Base-by-base conservation (phyloP, 345 rosid species). In the Barbarea vulgaris region DNA sequence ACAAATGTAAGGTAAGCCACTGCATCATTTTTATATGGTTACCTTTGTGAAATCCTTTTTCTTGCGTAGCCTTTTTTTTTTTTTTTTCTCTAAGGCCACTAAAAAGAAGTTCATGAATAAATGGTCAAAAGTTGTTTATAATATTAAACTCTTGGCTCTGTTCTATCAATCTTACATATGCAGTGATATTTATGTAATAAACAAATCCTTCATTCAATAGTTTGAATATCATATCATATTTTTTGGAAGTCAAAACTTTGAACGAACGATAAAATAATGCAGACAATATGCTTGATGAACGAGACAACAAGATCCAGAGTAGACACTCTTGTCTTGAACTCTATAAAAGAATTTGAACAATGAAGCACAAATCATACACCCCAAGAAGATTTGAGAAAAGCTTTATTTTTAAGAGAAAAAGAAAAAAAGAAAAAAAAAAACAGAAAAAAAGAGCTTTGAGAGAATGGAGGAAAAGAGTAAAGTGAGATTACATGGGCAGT, bases 1-100 rank as follows among this genome's bases (percentile, higher is more conserved):
- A 56, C 22, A 74, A 5, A 33, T 11, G 14, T 27, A 37, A 3
- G 21, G 55, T 68, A 48, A 75, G 41, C 47, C 44, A 42, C 60
- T 63, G 46, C 33, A 63, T 69, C 57, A 69, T 31, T n/a, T 24
- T 69, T 36, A 54, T 3, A 64, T 28, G 67, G 72, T 52, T 57
- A 77, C 47, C 25, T 37, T 61, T 44, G 53, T 47, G 39, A 46
- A 71, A 37, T 52, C 68, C 80, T 82, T 86, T 69, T 82, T 84
- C 85, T 81, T 91, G 74, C 73, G 79, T 65, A 81, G 74, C 80
- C 86, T 24, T 24, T 1, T 24, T 24, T 30, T 30, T 30, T 6
- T 30, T 89, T 77, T 86, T 91, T 77, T 94, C 87, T 83, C 85
- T 82, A 73, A 91, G 82, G 52, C 92, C 97, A 80, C 90, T 92